Evolutionary conservation across 176 grass and related monocot genomes (phyloP).

Genomic region (Thalia dealbata): DNA sequence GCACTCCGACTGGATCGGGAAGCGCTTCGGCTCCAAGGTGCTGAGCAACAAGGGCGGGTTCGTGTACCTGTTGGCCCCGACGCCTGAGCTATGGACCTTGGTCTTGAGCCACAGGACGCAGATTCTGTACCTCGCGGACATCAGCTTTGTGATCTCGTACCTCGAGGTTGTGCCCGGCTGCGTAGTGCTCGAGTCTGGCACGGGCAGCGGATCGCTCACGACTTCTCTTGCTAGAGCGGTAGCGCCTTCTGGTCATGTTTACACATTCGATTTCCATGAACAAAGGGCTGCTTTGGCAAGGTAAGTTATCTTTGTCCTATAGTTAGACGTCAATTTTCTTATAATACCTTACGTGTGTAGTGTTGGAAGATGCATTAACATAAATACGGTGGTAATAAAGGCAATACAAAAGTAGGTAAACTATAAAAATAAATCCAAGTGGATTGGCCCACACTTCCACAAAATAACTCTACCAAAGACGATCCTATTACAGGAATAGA

Average conservation of each 20-base stretch:
- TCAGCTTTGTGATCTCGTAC: conserved; percentile 75
- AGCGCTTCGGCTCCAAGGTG: conserved; percentile 72
- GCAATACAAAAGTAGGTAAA: background rate
- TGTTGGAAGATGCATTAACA: conserved; percentile 5
- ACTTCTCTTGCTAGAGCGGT: conserved; percentile 70
- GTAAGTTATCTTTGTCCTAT: conserved; percentile 22
- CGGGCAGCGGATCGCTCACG: conserved; percentile 65
- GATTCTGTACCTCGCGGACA: conserved; percentile 83
- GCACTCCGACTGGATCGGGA: conserved; percentile 72
- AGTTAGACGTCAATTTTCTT: background rate
- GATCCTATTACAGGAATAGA: no score
- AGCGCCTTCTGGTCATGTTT: conserved; percentile 51
- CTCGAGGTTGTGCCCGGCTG: conserved; percentile 71
- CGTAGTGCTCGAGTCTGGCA: conserved; percentile 71
- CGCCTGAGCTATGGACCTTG: conserved; percentile 82
- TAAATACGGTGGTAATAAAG: background rate
- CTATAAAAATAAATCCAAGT: conserved; percentile 11
- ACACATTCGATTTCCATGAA: conserved; percentile 88
- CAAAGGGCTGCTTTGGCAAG: conserved; percentile 68
- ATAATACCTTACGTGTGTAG: conserved; percentile 10
- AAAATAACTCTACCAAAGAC: conserved; percentile 3
- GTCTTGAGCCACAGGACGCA: conserved; percentile 89
- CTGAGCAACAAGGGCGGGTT: conserved; percentile 41
- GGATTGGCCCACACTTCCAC: background rate
- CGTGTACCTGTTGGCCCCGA: conserved; percentile 63